Evolutionary conservation across 495 filamentous ascomycete species (phyloP).

Genomic region (Aspergillus panamensis): DNA sequence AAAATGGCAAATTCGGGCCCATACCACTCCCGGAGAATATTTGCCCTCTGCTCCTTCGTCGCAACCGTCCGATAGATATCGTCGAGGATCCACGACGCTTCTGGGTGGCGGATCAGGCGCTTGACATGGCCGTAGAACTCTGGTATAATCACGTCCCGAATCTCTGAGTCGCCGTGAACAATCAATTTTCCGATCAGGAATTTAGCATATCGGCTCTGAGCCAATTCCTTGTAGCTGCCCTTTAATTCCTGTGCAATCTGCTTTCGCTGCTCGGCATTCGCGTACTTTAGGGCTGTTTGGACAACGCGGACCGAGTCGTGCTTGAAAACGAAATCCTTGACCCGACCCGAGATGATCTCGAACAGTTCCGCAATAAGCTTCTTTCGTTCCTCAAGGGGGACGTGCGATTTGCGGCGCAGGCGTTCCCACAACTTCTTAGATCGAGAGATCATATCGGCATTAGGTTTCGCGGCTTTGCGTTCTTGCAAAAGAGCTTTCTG

Average conservation of each 20-base stretch:
- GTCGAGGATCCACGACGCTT: slow-evolving; percentile 95
- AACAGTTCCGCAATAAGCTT: slow-evolving; percentile 84
- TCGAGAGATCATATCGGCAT: slow-evolving; percentile 81
- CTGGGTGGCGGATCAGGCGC: slow-evolving; percentile 90
- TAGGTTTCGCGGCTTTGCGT: slow-evolving; percentile 87
- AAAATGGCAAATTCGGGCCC: slow-evolving; percentile 90
- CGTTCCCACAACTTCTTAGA: slow-evolving; percentile 97
- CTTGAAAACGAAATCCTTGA: slow-evolving; percentile 96
- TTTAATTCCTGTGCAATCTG: slow-evolving; percentile 84
- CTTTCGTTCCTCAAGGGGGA: slow-evolving; percentile 79
- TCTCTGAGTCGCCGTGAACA: slow-evolving; percentile 80
- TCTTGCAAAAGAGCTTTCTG: slow-evolving; percentile 85
- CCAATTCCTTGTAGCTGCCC: slow-evolving; percentile 77
- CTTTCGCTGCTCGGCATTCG: slow-evolving; percentile 74
- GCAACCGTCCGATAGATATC: slow-evolving; percentile 89
- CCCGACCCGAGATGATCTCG: slow-evolving; percentile 79
- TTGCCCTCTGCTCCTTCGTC: slow-evolving; percentile 75
- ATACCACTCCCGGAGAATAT: slow-evolving; percentile 92
- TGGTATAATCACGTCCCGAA: slow-evolving; percentile 79
- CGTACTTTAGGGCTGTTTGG: slow-evolving; percentile 95
- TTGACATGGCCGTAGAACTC: slow-evolving; percentile 93
- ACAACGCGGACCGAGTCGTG: slow-evolving; percentile 94
- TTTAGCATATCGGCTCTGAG: slow-evolving; percentile 93
- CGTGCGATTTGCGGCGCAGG: slow-evolving; percentile 84
- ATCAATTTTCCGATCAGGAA: slow-evolving; percentile 94